Evolutionary conservation across 352 stramenopile species (phyloP), one percentile per base, ranked within the genome.

Genomic region (Phytophthora citrophthora): DNA sequence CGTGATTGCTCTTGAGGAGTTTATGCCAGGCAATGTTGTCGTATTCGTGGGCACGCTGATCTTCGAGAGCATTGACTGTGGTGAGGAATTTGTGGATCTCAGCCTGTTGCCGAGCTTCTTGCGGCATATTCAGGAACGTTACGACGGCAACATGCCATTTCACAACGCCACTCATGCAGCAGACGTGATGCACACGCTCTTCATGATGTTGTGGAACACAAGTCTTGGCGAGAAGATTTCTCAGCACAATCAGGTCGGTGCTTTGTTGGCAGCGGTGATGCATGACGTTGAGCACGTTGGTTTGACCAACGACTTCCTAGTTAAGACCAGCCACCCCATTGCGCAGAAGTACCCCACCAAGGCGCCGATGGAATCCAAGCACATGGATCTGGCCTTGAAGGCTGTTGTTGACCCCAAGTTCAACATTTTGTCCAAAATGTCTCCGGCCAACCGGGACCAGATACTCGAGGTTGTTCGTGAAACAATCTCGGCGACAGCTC

Each of bases 121-220:
- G n/a, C 64, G 58, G 16, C 65, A 90, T 65, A 77, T 94, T 53
- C 76, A 94, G 61, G 71, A 68, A 7, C 75, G 74, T 1, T 94
- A 94, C 65, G 64, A 82, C 51, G 55, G 71, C 27, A 75, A 73
- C 40, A 92, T 91, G 66, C 84, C 82, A 31, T 94, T 93, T 60
- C 86, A 94, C 68, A 94, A 94, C 29, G 86, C 84, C 7, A 83
- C 79, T n/a, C 86, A 94, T 48, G 86, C 83, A 0, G 82, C 86
- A 0, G 86, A 94, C 49, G 86, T 94, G 59, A 74, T 93, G 63
- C 86, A 94, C 63, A 82, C 82, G 18, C 64, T 94, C 39, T 94
- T 91, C 61, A 86, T 82, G 66, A 73, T 89, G 65, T 56, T 94
- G 18, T 79, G 74, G 66, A 84, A 65, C 44, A 90, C 84, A 0